Evolutionary conservation across 345 rosid genomes (phyloP).

Genomic region (Gossypium thurberi): DNA sequence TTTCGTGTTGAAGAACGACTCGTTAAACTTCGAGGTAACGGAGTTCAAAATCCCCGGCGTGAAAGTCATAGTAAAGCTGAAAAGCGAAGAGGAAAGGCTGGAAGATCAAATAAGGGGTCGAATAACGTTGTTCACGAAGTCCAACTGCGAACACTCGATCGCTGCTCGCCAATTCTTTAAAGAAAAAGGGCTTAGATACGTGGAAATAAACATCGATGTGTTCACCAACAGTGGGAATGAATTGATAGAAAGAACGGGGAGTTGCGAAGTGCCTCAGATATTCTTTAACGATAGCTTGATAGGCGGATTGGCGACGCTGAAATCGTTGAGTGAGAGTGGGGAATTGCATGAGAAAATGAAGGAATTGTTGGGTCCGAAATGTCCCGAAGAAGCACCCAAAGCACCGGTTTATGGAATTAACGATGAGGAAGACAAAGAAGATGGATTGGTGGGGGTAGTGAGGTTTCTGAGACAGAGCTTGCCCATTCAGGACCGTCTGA

Average conservation of each 20-base stretch:
- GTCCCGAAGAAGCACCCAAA: slow-evolving; percentile 53
- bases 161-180: slow-evolving; percentile 70
- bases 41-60: slow-evolving; percentile 70
- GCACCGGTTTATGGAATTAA: slow-evolving; percentile 61
- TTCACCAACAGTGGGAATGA: slow-evolving; percentile 55
- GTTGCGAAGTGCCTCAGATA: slow-evolving; percentile 65
- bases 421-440: slow-evolving; percentile 43
- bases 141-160: slow-evolving; percentile 71
- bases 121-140: slow-evolving; percentile 64
- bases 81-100: slow-evolving; percentile 28
- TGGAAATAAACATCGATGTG: slow-evolving; percentile 84
- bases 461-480: slow-evolving; percentile 57
- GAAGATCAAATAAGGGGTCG: slow-evolving; percentile 37
- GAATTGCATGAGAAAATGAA: slow-evolving; percentile 46
- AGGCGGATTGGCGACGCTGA: slow-evolving; percentile 76
- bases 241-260: slow-evolving; percentile 54
- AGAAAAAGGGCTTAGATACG: slow-evolving; percentile 46
- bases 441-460: slow-evolving; percentile 42
- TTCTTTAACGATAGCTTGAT: slow-evolving; percentile 77
- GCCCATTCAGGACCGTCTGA: slow-evolving; percentile 74
- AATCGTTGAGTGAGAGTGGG: slow-evolving; percentile 70
- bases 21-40: slow-evolving; percentile 37
- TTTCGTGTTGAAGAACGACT: slow-evolving; percentile 2
- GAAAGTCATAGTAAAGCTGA: slow-evolving; percentile 56
- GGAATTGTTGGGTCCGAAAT: slow-evolving; percentile 45